phyloP scores from a whole-genome alignment of 2,329 filamentous ascomycete species.

The Hortaea werneckii region DNA sequence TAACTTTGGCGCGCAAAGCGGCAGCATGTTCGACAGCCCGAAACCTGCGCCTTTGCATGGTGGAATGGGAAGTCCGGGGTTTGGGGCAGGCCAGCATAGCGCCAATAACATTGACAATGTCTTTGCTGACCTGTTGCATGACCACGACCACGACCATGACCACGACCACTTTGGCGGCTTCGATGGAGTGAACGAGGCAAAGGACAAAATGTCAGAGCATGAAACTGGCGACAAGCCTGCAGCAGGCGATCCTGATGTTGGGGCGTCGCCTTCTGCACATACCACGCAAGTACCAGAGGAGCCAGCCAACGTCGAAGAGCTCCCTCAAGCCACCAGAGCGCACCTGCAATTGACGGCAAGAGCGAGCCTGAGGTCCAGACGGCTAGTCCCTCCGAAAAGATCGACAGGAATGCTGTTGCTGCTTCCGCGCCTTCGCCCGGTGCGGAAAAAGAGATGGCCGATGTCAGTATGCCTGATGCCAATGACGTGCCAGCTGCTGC shows the following conservation, averaged over 20 bases:
- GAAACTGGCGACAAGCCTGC: background rate
- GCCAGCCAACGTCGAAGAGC: too few relatives aligned
- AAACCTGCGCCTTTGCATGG: slow-evolving; percentile 8
- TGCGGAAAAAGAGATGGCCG: background rate
- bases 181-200: slow-evolving; percentile 13
- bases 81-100: slow-evolving; percentile 21
- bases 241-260: background rate
- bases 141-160: slow-evolving; percentile 5
- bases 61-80: slow-evolving; percentile 22
- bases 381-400: too few relatives aligned
- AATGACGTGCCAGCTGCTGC: background rate
- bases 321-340: too few relatives aligned
- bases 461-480: slow-evolving; percentile 1
- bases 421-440: background rate
- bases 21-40: slow-evolving; percentile 23
- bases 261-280: too few relatives aligned
- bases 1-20: slow-evolving; percentile 2
- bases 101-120: slow-evolving; percentile 23
- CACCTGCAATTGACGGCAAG: too few relatives aligned
- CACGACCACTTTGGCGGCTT: slow-evolving; percentile 16
- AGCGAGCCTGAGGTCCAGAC: too few relatives aligned
- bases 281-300: too few relatives aligned
- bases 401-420: background rate
- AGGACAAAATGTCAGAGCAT: slow-evolving; percentile 1
- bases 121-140: slow-evolving; percentile 25